These are phyloP conservation scores for Talaromyces sp. DNA, from an alignment of 2,329 filamentous ascomycete species.

Conservation along the genomic window DNA sequence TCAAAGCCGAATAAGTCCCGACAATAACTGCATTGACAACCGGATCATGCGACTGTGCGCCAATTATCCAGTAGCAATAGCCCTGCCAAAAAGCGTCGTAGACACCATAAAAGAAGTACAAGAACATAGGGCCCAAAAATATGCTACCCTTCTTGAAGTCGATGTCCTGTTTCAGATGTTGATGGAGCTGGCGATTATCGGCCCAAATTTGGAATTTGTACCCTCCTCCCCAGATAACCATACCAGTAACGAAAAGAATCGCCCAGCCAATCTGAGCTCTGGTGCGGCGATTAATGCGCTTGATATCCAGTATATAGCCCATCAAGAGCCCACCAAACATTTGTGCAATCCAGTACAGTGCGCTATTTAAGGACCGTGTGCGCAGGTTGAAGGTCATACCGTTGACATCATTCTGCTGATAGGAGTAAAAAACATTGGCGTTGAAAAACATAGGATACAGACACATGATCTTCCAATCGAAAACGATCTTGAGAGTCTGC, in stretches of 20 bases:
- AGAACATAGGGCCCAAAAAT: conserved; percentile 61
- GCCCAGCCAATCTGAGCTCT: conserved; percentile 50
- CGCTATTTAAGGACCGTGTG: conserved; percentile 50
- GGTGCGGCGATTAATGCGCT: conserved; percentile 41
- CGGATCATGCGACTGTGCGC: conserved; percentile 44
- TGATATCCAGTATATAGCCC: conserved; percentile 37
- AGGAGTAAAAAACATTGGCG: conserved; percentile 53
- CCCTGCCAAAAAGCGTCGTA: conserved; percentile 67
- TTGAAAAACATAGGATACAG: conserved; percentile 55
- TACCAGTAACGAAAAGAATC: conserved; percentile 47
- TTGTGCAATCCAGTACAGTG: conserved; percentile 53
- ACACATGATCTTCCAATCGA: conserved; percentile 46
- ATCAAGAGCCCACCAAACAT: conserved; percentile 48
- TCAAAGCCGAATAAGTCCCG: conserved; percentile 48
- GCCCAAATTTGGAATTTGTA: conserved; percentile 62
- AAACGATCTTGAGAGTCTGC: conserved; percentile 14
- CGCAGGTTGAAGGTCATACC: conserved; percentile 51
- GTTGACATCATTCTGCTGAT: conserved; percentile 54
- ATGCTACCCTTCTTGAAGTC: conserved; percentile 48
- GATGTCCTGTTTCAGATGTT: conserved; percentile 43
- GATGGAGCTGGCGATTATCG: conserved; percentile 42
- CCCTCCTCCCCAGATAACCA: conserved; percentile 57
- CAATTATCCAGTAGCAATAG: conserved; percentile 59
- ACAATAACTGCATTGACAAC: conserved; percentile 44
- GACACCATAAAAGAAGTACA: conserved; percentile 68